These are phyloP conservation scores for Sphagnum magellanicum DNA, from an alignment of 228 moss, liverwort and hornwort genomes.

Conservation along the genomic window DNA sequence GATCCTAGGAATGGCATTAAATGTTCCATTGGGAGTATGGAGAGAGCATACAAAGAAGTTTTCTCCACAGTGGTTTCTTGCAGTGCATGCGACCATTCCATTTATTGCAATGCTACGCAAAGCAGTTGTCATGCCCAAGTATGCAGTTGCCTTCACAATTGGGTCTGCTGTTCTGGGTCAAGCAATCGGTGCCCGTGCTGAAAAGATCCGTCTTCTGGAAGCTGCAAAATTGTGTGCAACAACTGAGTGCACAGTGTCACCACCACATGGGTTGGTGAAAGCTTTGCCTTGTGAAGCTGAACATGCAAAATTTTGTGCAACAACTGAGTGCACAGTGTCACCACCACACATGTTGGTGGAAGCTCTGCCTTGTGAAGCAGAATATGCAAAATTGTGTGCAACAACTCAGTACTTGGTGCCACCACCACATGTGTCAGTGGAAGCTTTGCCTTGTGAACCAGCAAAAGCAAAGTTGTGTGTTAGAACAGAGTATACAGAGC, in stretches of 20 bases:
- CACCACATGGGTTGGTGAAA: too few relatives aligned
- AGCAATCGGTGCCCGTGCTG: slow-evolving; percentile 44
- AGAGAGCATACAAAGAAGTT: slow-evolving; percentile 53
- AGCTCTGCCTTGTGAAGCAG: too few relatives aligned
- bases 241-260: too few relatives aligned
- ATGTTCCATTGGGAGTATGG: slow-evolving; percentile 46
- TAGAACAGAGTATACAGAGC: neutral
- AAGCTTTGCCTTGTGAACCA: too few relatives aligned
- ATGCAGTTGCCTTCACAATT: slow-evolving; percentile 49
- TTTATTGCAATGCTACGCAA: slow-evolving; percentile 55
- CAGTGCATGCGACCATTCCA: slow-evolving; percentile 50
- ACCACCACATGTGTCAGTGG: too few relatives aligned
- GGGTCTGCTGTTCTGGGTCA: slow-evolving; percentile 48
- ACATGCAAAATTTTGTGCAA: too few relatives aligned
- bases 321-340: too few relatives aligned
- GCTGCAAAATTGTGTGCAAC: too few relatives aligned
- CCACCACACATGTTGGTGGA: too few relatives aligned
- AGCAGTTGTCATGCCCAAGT: slow-evolving; percentile 55
- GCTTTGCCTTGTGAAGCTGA: too few relatives aligned
- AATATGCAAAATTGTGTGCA: too few relatives aligned
- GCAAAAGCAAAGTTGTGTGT: neutral
- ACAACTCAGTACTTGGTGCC: too few relatives aligned
- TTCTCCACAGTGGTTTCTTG: slow-evolving; percentile 49
- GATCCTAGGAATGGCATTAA: slow-evolving; percentile 48
- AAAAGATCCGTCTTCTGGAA: slow-evolving; percentile 23